Evolutionary conservation across 371 early-diverging fungal genomes (phyloP).

Genomic region (Actinomortierella ambigua): DNA sequence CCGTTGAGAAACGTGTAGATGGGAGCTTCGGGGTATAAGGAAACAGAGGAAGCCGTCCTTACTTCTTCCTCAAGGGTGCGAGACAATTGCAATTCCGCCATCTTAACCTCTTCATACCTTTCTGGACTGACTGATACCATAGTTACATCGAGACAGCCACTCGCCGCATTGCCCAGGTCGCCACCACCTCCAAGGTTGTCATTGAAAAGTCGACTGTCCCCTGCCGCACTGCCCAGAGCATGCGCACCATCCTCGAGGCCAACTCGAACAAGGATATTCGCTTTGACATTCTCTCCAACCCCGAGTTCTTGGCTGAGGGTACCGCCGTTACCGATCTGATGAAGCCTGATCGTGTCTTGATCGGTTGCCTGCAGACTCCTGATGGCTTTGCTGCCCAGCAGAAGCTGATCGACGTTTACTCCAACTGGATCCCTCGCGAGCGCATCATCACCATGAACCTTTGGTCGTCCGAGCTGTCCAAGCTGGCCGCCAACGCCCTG

Average conservation of each 20-base stretch:
- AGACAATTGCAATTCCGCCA: too few species aligned
- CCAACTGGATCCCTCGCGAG: slow-evolving; percentile 80
- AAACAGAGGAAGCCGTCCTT: too few species aligned
- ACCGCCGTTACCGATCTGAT: slow-evolving; percentile 88
- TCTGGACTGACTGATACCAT: too few species aligned
- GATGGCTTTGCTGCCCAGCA: slow-evolving; percentile 81
- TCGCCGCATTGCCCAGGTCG: slow-evolving; percentile 86
- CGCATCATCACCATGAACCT: slow-evolving; percentile 90
- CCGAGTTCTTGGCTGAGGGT: slow-evolving; percentile 97
- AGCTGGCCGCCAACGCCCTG: slow-evolving; percentile 94
- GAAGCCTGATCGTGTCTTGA: slow-evolving; percentile 92
- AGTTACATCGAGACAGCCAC: slow-evolving; percentile 89
- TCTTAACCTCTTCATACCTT: too few species aligned
- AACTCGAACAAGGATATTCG: slow-evolving; percentile 74
- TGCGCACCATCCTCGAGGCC: slow-evolving; percentile 87
- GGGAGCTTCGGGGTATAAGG: too few species aligned
- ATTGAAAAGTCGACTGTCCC: slow-evolving; percentile 97
- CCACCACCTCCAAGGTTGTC: slow-evolving; percentile 86
- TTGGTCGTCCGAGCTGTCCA: slow-evolving; percentile 95
- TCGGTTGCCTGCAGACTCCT: slow-evolving; percentile 84
- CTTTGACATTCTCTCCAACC: slow-evolving; percentile 94
- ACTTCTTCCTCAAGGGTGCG: too few species aligned
- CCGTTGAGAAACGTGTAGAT: too few species aligned
- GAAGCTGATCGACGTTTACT: slow-evolving; percentile 74
- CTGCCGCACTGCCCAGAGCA: slow-evolving; percentile 90